These are phyloP conservation scores for Saccharomyces eubayanus DNA, from an alignment of 805 yeast genomes.

Conservation along the genomic window DNA sequence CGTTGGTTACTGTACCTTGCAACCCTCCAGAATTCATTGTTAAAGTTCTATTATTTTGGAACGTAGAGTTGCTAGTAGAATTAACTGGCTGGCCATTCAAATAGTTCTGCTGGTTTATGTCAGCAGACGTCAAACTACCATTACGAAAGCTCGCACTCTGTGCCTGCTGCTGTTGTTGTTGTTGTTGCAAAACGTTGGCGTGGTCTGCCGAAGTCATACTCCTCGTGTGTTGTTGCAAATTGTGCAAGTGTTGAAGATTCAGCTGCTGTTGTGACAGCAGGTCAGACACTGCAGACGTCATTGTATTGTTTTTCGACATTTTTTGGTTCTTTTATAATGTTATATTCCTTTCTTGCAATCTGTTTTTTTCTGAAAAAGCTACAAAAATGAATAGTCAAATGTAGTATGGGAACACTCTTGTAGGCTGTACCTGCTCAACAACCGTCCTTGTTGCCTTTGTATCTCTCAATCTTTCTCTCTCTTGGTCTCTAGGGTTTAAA, in stretches of 20 bases:
- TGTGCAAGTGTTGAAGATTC: slow-evolving; percentile 40
- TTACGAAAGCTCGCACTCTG: neutral
- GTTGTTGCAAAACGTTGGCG: slow-evolving; percentile 3
- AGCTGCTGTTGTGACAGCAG: slow-evolving; percentile 39
- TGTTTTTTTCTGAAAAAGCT: neutral
- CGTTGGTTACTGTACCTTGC: neutral
- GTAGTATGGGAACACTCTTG: neutral
- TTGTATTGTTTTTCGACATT: slow-evolving; percentile 32
- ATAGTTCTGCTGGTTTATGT: neutral
- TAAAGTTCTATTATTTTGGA: neutral
- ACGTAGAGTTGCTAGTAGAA: neutral
- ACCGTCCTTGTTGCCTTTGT: neutral
- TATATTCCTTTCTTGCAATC: neutral
- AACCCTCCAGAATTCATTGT: neutral
- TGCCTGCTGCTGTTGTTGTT: slow-evolving; percentile 1
- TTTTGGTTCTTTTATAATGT: neutral
- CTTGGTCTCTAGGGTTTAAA: neutral
- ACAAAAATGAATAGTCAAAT: neutral
- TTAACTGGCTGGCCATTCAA: neutral
- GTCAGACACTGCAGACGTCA: slow-evolving; percentile 30
- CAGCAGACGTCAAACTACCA: neutral
- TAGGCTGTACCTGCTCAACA: neutral
- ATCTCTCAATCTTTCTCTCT: neutral
- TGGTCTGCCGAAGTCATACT: slow-evolving; percentile 32
- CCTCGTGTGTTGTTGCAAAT: slow-evolving; percentile 36